Conservation (phyloP, 129 eudicot species). For the Ambrosia artemisiifolia region DNA sequence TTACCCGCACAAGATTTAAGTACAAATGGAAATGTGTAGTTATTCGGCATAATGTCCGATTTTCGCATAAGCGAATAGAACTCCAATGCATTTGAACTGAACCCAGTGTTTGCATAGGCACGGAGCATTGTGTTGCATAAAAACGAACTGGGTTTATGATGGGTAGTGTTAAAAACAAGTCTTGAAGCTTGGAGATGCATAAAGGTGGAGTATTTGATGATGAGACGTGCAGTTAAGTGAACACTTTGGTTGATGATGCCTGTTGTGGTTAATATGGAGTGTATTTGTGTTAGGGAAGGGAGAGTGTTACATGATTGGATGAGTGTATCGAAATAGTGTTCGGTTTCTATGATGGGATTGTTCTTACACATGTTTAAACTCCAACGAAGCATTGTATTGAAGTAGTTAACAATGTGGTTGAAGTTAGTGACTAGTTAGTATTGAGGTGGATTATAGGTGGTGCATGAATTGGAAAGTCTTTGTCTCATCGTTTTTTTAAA, state of each 20-base stretch:
- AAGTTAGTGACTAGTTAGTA: no score
- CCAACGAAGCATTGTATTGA: constrained; percentile 29
- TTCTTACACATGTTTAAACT: constrained; percentile 6
- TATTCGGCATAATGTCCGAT: constrained; percentile 27
- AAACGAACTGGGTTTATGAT: constrained; percentile 33
- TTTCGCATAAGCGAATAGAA: constrained; percentile 38
- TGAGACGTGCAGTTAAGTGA: constrained; percentile 34
- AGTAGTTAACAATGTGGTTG: not conserved
- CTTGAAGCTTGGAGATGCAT: constrained; percentile 22
- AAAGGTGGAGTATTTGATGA: constrained; percentile 33
- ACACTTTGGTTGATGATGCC: constrained; percentile 38
- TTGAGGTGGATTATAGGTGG: no score
- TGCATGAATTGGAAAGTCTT: no score
- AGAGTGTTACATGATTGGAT: constrained; percentile 31
- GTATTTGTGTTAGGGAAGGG: constrained; percentile 22
- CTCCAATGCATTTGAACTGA: constrained; percentile 19
- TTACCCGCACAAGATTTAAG: constrained; percentile 34
- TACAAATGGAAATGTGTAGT: constrained; percentile 36
- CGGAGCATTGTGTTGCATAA: constrained; percentile 53
- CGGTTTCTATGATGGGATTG: constrained; percentile 19
- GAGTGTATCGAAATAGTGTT: constrained; percentile 20
- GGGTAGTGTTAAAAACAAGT: constrained; percentile 23
- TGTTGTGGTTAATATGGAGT: constrained; percentile 35
- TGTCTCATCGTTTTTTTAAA: no score
- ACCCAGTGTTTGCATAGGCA: constrained; percentile 35